Evolutionary conservation across 441 rosid species (phyloP).

Genomic region (Pelargonium citronellum): DNA sequence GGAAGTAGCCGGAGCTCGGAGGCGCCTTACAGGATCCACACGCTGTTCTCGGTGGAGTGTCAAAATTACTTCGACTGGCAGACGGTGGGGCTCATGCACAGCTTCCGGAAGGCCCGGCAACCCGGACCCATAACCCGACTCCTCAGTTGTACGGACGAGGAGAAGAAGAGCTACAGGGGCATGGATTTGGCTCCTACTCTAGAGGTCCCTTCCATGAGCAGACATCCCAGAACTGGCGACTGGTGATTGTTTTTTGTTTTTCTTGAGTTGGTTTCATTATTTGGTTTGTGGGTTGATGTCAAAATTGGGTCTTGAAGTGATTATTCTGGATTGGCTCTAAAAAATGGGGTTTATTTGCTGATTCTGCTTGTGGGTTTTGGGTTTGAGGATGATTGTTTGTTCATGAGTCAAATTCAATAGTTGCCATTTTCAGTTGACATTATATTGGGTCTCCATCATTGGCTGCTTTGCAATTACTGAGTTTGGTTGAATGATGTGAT

Average conservation of each 20-base stretch:
- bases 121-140: constrained; percentile 90
- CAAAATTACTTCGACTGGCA: constrained; percentile 97
- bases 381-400: neutral
- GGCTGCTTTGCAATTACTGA: neutral
- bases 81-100: constrained; percentile 87
- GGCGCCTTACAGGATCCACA: constrained; percentile 81
- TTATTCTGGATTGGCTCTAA: neutral
- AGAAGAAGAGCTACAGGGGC: constrained; percentile 72
- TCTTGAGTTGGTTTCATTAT: neutral
- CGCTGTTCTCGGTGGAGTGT: constrained; percentile 94
- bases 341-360: neutral
- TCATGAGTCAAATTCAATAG: neutral
- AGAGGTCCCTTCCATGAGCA: constrained; percentile 91
- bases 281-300: neutral
- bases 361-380: constrained; percentile 2
- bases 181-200: constrained; percentile 88
- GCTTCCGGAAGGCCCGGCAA: constrained; percentile 79
- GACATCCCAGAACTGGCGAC: constrained; percentile 87
- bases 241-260: constrained; percentile 37
- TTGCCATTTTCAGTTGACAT: neutral
- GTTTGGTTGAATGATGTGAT: neutral
- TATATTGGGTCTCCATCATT: neutral
- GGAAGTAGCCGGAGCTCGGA: constrained; percentile 19
- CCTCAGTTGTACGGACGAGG: constrained; percentile 83
- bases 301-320: neutral